Evolutionary conservation across 1,139 yeast species (phyloP).

Genomic region (Hansenula sp.): DNA sequence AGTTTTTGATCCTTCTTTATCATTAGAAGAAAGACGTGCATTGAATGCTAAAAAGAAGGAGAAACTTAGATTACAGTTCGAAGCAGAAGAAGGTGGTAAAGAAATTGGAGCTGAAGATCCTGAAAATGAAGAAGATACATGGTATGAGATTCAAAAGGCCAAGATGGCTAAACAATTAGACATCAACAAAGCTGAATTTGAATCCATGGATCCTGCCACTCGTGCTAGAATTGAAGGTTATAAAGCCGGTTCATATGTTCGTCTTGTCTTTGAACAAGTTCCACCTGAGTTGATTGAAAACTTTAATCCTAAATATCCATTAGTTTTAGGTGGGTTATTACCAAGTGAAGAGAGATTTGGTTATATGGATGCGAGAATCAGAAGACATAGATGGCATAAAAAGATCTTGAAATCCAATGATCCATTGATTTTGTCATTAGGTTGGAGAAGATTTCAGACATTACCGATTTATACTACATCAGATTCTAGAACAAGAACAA

Average conservation of each 20-base stretch:
- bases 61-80: conserved; percentile 81
- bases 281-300: conserved; percentile 92
- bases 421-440: conserved; percentile 88
- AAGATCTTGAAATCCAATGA: conserved; percentile 93
- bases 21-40: conserved; percentile 69
- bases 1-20: conserved; percentile 28
- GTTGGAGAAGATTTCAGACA: conserved; percentile 99
- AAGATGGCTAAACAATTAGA: conserved; percentile 96
- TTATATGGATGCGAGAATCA: conserved; percentile 84
- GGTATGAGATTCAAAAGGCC: conserved; percentile 97
- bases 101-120: conserved; percentile 71
- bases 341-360: conserved; percentile 94
- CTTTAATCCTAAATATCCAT: conserved; percentile 80
- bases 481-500: conserved; percentile 94
- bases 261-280: conserved; percentile 73
- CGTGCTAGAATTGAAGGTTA: conserved; percentile 86
- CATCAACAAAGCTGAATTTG: conserved; percentile 79
- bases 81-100: conserved; percentile 69
- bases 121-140: conserved; percentile 79
- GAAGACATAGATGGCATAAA: conserved; percentile 99
- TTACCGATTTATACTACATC: conserved; percentile 93
- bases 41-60: conserved; percentile 88
- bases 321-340: conserved; percentile 85
- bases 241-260: conserved; percentile 92
- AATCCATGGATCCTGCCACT: conserved; percentile 68